Evolutionary conservation across 805 yeast species (phyloP).

Genomic region (Kluyveromyces dobzhanskii): DNA sequence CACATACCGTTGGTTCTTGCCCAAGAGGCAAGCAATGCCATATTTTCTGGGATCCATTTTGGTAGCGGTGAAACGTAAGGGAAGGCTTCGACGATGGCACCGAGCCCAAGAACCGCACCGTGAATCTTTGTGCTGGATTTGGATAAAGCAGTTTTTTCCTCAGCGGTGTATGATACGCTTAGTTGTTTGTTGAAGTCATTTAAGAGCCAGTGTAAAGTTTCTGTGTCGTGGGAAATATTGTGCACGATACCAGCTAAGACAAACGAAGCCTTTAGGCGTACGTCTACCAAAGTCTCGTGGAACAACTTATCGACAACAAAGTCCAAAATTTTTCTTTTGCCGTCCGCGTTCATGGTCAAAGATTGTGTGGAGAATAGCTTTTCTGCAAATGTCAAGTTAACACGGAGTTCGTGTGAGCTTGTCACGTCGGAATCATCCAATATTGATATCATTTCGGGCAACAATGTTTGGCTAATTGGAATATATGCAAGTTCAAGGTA

Average conservation of each 20-base stretch:
- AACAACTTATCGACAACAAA: conserved; percentile 43
- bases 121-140: conserved; percentile 46
- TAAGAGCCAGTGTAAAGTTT: conserved; percentile 30
- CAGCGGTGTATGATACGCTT: conserved; percentile 15
- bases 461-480: conserved; percentile 35
- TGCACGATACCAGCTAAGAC: conserved; percentile 79
- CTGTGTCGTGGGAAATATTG: conserved; percentile 39
- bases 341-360: conserved; percentile 40
- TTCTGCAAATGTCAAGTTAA: conserved; percentile 63
- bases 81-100: conserved; percentile 81
- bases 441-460: conserved; percentile 37
- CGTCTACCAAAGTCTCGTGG: conserved; percentile 59
- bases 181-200: conserved; percentile 32
- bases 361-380: conserved; percentile 63
- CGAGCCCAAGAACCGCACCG: conserved; percentile 82
- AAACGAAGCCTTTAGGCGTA: conserved; percentile 62
- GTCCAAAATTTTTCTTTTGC: conserved; percentile 42
- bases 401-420: conserved; percentile 53
- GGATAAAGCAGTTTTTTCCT: conserved; percentile 30
- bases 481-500: conserved; percentile 40
- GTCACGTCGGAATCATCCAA: conserved; percentile 32
- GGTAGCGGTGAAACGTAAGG: conserved; percentile 92
- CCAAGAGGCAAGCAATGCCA: conserved; percentile 61
- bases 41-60: conserved; percentile 69
- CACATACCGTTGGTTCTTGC: conserved; percentile 69